A percentile compares a stretch with the other conserved stretches of the same genome.
Evolutionary conservation across 2,329 filamentous ascomycete genomes (phyloP).

Genomic region (Monosporascus sp.): DNA sequence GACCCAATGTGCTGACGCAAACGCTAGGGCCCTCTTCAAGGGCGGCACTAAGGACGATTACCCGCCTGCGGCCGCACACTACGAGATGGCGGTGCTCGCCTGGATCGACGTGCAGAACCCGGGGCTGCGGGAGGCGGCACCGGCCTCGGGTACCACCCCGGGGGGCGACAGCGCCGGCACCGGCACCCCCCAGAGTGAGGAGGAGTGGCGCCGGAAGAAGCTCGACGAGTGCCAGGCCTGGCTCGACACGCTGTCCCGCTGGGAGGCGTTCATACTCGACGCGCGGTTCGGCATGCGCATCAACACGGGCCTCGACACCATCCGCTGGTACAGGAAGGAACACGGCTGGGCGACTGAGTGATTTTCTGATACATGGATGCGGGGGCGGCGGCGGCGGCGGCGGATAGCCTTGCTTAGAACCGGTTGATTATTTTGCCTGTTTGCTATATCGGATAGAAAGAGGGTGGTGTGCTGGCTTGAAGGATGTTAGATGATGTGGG

Average conservation of each 20-base stretch:
- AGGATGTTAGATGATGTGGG: no score
- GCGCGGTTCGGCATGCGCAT: constrained; percentile 69
- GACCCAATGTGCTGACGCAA: no score
- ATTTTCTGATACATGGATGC: no score
- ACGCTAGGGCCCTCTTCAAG: constrained; percentile 46
- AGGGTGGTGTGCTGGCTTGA: no score
- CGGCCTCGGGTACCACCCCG: neutral
- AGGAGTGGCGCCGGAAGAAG: constrained; percentile 40
- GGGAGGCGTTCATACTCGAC: constrained; percentile 71
- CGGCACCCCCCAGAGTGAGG: constrained; percentile 13
- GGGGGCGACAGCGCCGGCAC: constrained; percentile 11
- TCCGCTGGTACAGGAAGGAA: constrained; percentile 45
- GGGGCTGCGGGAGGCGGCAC: constrained; percentile 19
- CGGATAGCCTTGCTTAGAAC: no score
- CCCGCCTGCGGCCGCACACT: constrained; percentile 68
- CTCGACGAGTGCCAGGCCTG: constrained; percentile 58
- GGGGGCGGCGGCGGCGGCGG: no score
- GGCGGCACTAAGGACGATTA: constrained; percentile 64
- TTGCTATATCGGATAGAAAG: no score
- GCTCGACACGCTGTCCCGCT: constrained; percentile 62
- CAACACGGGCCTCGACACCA: constrained; percentile 62
- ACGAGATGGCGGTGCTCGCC: constrained; percentile 77
- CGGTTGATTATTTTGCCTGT: no score
- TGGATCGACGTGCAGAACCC: constrained; percentile 64
- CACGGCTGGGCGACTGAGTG: constrained; percentile 15